Conservation (phyloP, 208 protist species). For the Trypanosoma cruzi region DNA sequence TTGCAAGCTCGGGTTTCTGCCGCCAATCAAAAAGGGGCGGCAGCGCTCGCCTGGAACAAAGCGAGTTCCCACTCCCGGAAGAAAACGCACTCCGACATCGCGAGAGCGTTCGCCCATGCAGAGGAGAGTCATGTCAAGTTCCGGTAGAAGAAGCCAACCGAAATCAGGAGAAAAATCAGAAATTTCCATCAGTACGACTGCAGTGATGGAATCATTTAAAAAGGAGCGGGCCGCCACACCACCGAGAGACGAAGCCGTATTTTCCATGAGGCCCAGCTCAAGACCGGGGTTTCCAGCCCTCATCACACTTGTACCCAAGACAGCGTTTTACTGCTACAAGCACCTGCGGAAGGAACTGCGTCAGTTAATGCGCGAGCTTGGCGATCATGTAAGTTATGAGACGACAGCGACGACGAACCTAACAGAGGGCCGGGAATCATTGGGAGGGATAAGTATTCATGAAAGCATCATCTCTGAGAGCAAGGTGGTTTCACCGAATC, state of each 20-base stretch:
- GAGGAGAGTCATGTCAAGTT: background rate
- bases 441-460: background rate
- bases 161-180: background rate
- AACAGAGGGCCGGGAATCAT: background rate
- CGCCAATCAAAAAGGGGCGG: constrained; percentile 1
- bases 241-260: background rate
- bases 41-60: no score
- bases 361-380: constrained; percentile 12
- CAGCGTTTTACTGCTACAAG: constrained; percentile 27
- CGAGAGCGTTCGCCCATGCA: background rate
- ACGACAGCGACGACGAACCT: background rate
- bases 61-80: no score
- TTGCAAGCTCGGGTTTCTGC: background rate
- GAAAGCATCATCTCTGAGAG: constrained; percentile 1
- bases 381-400: background rate
- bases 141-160: background rate
- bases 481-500: background rate
- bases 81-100: background rate
- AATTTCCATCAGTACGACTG: background rate
- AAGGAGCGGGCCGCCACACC: constrained; percentile 5
- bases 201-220: constrained; percentile 3
- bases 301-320: constrained; percentile 20
- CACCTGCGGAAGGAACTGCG: constrained; percentile 25
- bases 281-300: background rate
- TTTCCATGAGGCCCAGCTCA: background rate